A percentile compares a stretch with the other conserved stretches of the same genome.
phyloP scores from a whole-genome alignment of 305 asterid species.

The Salvia sclarea region DNA sequence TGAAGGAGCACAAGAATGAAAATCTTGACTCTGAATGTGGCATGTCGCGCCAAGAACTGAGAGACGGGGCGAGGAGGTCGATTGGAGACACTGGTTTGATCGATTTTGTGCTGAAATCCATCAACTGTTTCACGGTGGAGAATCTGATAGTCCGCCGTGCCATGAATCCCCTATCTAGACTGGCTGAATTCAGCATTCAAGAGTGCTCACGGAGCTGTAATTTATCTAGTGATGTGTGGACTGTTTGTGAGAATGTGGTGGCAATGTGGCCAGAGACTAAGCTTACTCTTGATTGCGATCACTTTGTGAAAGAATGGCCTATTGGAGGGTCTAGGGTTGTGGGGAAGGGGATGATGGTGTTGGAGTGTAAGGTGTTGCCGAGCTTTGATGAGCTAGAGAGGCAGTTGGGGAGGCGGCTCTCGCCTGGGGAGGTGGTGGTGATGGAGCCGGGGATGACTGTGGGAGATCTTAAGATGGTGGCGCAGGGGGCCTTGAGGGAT shows the following conservation, averaged over 20 bases:
- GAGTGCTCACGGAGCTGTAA: constrained; percentile 37
- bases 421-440: constrained; percentile 64
- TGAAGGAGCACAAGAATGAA: constrained; percentile 47
- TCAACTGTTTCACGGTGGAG: constrained; percentile 42
- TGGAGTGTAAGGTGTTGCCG: constrained; percentile 65
- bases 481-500: constrained; percentile 69
- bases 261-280: constrained; percentile 40
- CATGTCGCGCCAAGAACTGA: constrained; percentile 65
- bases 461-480: constrained; percentile 50
- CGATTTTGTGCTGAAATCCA: constrained; percentile 57
- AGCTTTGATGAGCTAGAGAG: constrained; percentile 74
- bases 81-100: constrained; percentile 55
- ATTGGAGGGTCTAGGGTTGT: constrained; percentile 23
- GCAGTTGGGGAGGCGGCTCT: constrained; percentile 48
- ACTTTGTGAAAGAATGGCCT: constrained; percentile 60
- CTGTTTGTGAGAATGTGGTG: constrained; percentile 52
- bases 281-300: constrained; percentile 42
- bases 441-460: constrained; percentile 52
- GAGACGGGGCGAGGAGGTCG: constrained; percentile 52
- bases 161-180: constrained; percentile 46
- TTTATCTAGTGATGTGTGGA: constrained; percentile 47
- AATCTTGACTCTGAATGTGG: constrained; percentile 29
- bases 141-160: constrained; percentile 46
- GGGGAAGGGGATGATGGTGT: constrained; percentile 40
- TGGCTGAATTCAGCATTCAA: constrained; percentile 45